phyloP scores from a whole-genome alignment of 2,329 filamentous ascomycete species.

The Gremmenia infestans region DNA sequence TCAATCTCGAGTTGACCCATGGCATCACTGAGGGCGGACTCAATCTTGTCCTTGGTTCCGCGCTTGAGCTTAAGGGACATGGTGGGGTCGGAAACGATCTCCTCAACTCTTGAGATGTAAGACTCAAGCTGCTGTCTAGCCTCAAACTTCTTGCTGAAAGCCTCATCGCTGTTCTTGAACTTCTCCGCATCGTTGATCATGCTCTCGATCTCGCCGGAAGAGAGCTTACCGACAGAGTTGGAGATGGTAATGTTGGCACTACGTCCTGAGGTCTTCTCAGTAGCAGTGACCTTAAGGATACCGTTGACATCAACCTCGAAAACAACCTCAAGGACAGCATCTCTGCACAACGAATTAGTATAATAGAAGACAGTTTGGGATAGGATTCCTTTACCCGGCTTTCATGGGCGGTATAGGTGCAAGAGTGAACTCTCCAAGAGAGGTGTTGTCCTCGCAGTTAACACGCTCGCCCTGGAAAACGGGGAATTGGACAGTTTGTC shows the following conservation, averaged over 20 bases:
- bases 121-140: conserved; percentile 98
- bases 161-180: conserved; percentile 97
- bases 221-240: conserved; percentile 99
- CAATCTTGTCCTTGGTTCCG: conserved; percentile 99
- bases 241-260: conserved; percentile 99
- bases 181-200: conserved; percentile 97
- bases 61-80: conserved; percentile 98
- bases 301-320: conserved; percentile 99
- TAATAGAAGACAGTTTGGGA: neutral
- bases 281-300: conserved; percentile 98
- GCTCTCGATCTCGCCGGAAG: conserved; percentile 88
- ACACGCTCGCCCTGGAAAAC: conserved; percentile 95
- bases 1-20: conserved; percentile 97
- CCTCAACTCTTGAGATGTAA: conserved; percentile 97
- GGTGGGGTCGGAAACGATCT: conserved; percentile 94
- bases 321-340: conserved; percentile 93
- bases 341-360: conserved; percentile 41
- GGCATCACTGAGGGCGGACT: conserved; percentile 91
- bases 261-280: conserved; percentile 97
- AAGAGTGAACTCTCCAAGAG: conserved; percentile 93
- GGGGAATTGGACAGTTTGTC: conserved; percentile 84
- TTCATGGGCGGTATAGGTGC: conserved; percentile 72
- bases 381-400: conserved; percentile 47
- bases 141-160: conserved; percentile 99
- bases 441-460: conserved; percentile 98